phyloP scores from a whole-genome alignment of 345 rosid genomes.

The Populus ilicifolia region DNA sequence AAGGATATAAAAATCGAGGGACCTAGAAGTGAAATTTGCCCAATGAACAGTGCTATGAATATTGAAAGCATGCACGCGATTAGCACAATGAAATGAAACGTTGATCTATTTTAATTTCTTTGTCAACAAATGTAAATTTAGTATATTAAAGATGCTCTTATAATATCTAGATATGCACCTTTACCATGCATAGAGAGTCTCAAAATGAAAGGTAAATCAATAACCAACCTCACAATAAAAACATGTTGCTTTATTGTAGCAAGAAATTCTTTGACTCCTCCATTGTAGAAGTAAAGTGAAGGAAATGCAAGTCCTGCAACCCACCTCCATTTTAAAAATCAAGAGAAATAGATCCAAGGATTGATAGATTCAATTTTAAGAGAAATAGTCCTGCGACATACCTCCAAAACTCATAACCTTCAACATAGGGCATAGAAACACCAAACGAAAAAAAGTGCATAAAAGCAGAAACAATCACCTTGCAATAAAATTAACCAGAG shows the following conservation, averaged over 20 bases:
- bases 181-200: neutral
- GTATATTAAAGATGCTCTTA: neutral
- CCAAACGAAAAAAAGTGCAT: neutral
- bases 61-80: too few relatives aligned
- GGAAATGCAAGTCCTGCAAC: slow-evolving; percentile 87
- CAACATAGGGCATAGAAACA: neutral
- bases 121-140: neutral
- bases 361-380: neutral
- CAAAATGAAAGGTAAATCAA: slow-evolving; percentile 6
- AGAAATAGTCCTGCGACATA: too few relatives aligned
- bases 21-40: too few relatives aligned
- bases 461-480: neutral
- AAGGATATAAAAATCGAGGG: too few relatives aligned
- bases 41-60: too few relatives aligned
- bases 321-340: slow-evolving; percentile 12
- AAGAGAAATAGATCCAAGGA: neutral
- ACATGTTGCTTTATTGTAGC: slow-evolving; percentile 79
- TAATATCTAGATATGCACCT: neutral
- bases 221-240: slow-evolving; percentile 74
- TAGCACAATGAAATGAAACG: too few relatives aligned
- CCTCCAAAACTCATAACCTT: neutral
- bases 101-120: too few relatives aligned
- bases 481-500: neutral
- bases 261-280: slow-evolving; percentile 88
- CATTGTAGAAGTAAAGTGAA: slow-evolving; percentile 88